phyloP scores from a whole-genome alignment of 768 basidiomycete species.

The Mycena kentingensis region DNA sequence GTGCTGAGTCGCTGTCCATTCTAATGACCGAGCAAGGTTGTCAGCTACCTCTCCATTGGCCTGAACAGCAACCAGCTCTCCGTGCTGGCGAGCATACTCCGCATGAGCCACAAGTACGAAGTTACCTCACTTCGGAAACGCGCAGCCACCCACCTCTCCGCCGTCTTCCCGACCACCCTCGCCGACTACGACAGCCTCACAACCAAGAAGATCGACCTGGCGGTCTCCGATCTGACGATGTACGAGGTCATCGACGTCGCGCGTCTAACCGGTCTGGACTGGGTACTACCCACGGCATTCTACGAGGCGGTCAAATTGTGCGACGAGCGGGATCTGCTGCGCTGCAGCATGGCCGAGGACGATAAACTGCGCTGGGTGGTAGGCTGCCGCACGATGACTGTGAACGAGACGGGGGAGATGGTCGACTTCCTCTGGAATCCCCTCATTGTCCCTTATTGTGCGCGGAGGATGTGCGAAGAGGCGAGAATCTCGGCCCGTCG shows the following conservation, averaged over 20 bases:
- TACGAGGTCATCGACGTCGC: neutral
- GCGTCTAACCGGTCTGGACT: neutral
- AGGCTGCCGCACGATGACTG: neutral
- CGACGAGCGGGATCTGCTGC: neutral
- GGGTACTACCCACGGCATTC: neutral
- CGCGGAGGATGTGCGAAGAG: neutral
- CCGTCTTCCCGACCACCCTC: neutral
- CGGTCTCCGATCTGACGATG: neutral
- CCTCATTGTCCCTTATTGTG: no score
- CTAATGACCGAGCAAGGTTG: no score
- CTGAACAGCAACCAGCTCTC: no score
- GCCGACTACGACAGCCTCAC: neutral
- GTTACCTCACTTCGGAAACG: neutral
- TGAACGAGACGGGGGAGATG: neutral
- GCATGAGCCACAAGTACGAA: neutral
- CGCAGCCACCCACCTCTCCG: neutral
- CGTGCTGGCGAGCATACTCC: no score
- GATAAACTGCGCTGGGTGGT: neutral
- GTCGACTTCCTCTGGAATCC: neutral
- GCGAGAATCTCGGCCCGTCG: neutral
- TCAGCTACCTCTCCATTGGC: no score
- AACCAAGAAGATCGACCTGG: neutral
- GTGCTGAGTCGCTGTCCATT: no score
- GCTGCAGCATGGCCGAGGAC: neutral
- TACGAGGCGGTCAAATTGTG: neutral